Conservation (phyloP, 352 stramenopile genomes). For the Sclerospora graminicola region DNA sequence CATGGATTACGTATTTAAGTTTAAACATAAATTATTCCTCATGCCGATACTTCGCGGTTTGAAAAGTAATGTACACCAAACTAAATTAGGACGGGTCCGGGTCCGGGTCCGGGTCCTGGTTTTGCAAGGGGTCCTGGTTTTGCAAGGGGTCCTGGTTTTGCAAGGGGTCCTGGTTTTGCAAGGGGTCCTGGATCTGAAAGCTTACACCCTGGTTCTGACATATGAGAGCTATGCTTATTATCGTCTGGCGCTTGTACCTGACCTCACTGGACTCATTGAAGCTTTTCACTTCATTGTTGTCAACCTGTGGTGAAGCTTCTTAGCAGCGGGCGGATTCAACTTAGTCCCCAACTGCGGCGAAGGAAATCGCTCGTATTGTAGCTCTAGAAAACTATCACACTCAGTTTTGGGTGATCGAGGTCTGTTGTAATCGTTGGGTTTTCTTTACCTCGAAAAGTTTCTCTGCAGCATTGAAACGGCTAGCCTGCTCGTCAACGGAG, state of each 20-base stretch:
- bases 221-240: neutral
- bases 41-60: too few relatives aligned
- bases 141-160: too few relatives aligned
- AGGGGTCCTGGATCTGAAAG: too few relatives aligned
- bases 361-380: conserved; percentile 3
- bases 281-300: neutral
- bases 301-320: neutral
- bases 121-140: too few relatives aligned
- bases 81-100: too few relatives aligned
- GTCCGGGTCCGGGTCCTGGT: too few relatives aligned
- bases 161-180: too few relatives aligned
- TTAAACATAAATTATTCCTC: too few relatives aligned
- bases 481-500: conserved; percentile 10
- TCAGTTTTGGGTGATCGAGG: conserved; percentile 7
- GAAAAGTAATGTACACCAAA: too few relatives aligned
- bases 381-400: conserved; percentile 1
- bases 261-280: neutral
- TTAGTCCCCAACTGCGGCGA: conserved; percentile 19
- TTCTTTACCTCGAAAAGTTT: conserved; percentile 16
- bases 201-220: too few relatives aligned
- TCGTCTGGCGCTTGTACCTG: neutral
- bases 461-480: conserved; percentile 22
- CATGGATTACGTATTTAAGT: too few relatives aligned
- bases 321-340: conserved; percentile 5
- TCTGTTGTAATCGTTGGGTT: conserved; percentile 5